These are phyloP conservation scores for Cystofilobasidium bisporidii DNA, from an alignment of 768 basidiomycete species.

Conservation along the genomic window DNA sequence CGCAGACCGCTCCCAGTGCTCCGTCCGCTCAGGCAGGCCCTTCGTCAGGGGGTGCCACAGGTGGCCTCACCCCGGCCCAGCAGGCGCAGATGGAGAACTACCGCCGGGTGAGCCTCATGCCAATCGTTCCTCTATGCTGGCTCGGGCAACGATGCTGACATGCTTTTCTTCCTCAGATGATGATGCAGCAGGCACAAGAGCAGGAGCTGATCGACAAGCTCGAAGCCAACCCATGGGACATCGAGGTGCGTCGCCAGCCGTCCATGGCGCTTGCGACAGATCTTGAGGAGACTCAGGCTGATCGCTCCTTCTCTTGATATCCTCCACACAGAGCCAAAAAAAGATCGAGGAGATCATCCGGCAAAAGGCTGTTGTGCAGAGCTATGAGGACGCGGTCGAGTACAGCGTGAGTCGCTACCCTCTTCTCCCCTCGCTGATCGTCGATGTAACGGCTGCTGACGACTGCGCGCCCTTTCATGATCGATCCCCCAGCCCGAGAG, in stretches of 20 bases:
- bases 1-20: not conserved
- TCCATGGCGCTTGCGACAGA: not conserved
- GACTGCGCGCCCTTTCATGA: not conserved
- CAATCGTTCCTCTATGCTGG: too few species aligned
- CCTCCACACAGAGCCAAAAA: slow-evolving; percentile 51
- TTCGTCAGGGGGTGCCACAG: not conserved
- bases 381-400: slow-evolving; percentile 86
- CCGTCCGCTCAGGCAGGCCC: not conserved
- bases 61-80: not conserved
- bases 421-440: not conserved
- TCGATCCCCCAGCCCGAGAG: slow-evolving; percentile 53
- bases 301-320: not conserved
- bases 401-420: slow-evolving; percentile 45
- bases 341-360: slow-evolving; percentile 89
- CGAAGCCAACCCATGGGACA: slow-evolving; percentile 79
- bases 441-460: slow-evolving; percentile 31
- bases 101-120: slow-evolving; percentile 1
- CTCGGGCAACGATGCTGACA: too few species aligned
- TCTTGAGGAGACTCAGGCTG: not conserved
- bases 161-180: not conserved
- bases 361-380: slow-evolving; percentile 80
- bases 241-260: slow-evolving; percentile 47
- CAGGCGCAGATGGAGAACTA: slow-evolving; percentile 15
- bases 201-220: slow-evolving; percentile 47
- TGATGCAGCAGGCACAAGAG: slow-evolving; percentile 11